phyloP scores from a whole-genome alignment of 2,329 filamentous ascomycete genomes.

The Exophiala sp. region DNA sequence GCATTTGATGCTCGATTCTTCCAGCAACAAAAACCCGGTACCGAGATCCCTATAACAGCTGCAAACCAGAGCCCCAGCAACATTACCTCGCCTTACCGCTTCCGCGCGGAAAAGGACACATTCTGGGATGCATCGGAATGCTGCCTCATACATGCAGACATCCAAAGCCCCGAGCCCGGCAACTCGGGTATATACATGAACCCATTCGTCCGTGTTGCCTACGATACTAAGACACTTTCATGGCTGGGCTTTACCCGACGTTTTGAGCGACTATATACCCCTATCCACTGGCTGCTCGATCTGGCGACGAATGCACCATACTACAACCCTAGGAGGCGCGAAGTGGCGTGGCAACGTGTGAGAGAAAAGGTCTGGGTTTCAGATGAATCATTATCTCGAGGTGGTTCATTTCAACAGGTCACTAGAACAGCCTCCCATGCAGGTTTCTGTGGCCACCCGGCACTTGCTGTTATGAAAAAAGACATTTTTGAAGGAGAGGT shows the following conservation, averaged over 20 bases:
- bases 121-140: conserved; percentile 64
- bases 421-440: conserved; percentile 41
- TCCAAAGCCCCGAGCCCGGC: conserved; percentile 38
- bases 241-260: conserved; percentile 60
- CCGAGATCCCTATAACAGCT: conserved; percentile 14
- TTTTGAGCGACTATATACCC: conserved; percentile 62
- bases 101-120: conserved; percentile 57
- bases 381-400: conserved; percentile 29
- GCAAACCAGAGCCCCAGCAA: conserved; percentile 20
- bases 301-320: conserved; percentile 55
- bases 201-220: conserved; percentile 69
- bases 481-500: conserved; percentile 41
- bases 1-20: conserved; percentile 48
- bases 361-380: conserved; percentile 42
- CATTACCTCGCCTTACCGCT: conserved; percentile 41
- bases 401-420: conserved; percentile 39
- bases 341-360: conserved; percentile 53
- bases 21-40: conserved; percentile 30
- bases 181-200: conserved; percentile 68
- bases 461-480: conserved; percentile 44
- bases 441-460: conserved; percentile 44
- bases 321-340: conserved; percentile 58
- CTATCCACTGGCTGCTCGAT: conserved; percentile 58
- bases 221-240: conserved; percentile 54
- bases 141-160: conserved; percentile 55